Base-by-base conservation (phyloP, 352 stramenopile species). In the Pythium phragmiticola region DNA sequence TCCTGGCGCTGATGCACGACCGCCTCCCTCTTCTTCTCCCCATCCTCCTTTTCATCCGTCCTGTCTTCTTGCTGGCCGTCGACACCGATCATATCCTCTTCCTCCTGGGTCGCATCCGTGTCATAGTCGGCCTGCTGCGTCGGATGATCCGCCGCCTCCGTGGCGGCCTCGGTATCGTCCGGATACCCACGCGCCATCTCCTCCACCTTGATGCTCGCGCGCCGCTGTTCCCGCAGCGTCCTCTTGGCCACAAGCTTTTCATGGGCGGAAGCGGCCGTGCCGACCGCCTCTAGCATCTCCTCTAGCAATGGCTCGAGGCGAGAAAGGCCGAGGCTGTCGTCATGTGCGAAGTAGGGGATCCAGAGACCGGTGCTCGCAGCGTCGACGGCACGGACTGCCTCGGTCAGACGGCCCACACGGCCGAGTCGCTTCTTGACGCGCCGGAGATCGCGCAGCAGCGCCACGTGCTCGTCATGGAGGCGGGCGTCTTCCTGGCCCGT, bases 61-160 rank as follows among this genome's bases (percentile, higher is more conserved):
- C 21, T 21, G 21, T 21, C 21, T 21, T 21, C 34, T 12, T 13
- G 7, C 34, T 39, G 7, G 28, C 28, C 14, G 11, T 62, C 55
- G 12, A 26, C 23, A 8, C 56, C 45, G 17, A 63, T 12, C 33
- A 47, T 17, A 16, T 28, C 8, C 19, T 30, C 34, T 8, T 56
- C 57, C 19, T 51, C 46, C 7, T 47, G 21, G 8, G 57, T 64
- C 45, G 49, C 57, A 12, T 64, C 57, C 46, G 57, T 50, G 36
- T 64, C 57, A 34, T 49, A 57, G 33, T 42, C 45, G 26, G 26
- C 26, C 26, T 30, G 26, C 26, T 30, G 26, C 26, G 26, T 5
- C 26, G 26, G 26, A 30, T 5, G 26, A 8, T 23, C 36, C 23
- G 23, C 16, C 28, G 28, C 12, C 49, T 63, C 54, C 4, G 7